Conservation (phyloP, 129 eudicot genomes). For the Saussurea involucrata region DNA sequence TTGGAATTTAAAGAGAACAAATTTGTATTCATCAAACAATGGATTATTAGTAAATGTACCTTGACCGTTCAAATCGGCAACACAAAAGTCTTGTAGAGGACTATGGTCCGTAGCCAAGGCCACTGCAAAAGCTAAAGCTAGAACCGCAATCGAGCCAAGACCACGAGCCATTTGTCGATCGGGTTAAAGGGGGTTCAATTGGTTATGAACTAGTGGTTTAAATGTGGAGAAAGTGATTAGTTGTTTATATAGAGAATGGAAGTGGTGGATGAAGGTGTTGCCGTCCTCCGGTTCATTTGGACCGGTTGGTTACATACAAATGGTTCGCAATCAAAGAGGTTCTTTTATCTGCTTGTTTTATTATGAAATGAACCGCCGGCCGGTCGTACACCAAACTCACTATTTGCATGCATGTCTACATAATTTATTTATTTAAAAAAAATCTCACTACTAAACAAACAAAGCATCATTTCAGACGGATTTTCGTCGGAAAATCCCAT, state of each 20-base stretch:
- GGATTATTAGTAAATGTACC: conserved; percentile 1
- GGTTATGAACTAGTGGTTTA: conserved; percentile 4
- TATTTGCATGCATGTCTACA: conserved; percentile 9
- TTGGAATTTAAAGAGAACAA: neutral
- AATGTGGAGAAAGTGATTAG: neutral
- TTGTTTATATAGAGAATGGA: conserved; percentile 22
- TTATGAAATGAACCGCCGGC: conserved; percentile 10
- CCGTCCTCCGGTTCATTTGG: conserved; percentile 17
- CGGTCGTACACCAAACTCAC: neutral
- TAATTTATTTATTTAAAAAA: no score
- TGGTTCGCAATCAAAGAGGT: neutral
- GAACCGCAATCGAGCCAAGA: neutral
- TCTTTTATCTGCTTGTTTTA: conserved; percentile 13
- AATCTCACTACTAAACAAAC: no score
- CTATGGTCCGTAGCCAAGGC: conserved; percentile 37
- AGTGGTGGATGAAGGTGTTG: neutral
- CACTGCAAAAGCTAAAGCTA: conserved; percentile 13
- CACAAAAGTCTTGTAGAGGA: conserved; percentile 50
- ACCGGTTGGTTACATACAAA: neutral
- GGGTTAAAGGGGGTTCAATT: neutral
- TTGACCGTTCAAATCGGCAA: conserved; percentile 28
- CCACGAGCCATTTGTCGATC: conserved; percentile 8
- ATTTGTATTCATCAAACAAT: neutral
- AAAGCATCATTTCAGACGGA: no score
- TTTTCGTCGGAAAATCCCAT: no score